Base-by-base conservation (phyloP, 805 yeast genomes). In the Barnettozyma salicaria region DNA sequence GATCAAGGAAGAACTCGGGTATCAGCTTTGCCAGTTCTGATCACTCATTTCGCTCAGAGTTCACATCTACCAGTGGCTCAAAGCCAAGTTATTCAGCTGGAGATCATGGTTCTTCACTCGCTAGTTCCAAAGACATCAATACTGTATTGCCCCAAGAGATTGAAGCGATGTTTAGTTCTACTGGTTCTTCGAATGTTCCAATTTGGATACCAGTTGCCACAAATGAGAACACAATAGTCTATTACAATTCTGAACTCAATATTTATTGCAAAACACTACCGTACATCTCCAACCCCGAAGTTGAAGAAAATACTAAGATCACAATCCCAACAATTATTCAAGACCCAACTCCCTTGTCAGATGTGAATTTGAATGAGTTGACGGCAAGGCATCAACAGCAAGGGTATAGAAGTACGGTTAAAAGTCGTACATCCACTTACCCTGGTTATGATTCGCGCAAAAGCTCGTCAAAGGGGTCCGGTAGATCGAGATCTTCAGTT, bases 151-250 rank as follows among this genome's bases (percentile, higher is more conserved):
- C 63, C 3, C 61, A 59, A 36, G 68, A 63, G 36, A 62, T 59
- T 3, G 66, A 64, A 40, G 56, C 60, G 44, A 54, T 62, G 22
- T 55, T 62, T 37, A 56, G 52, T 36, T 58, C 65, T 25, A 42
- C 59, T 13, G 61, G 61, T 17, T 49, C 56, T 3, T 48, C 60
- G 3, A 50, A 52, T 10, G 57, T 59, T 4, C 73, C 76, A 0
- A 56, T 72, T 12, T 82, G 90, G 89, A 56, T 78, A 0, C 82
- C 87, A 0, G 68, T 72, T 32, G 59, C 72, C n/a, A 71, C 80
- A 1, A 63, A 66, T 10, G 70, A 67, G 35, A 80, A 77, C 16
- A 70, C 70, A 34, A 55, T 78, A 12, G 59, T 80, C 7, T 83
- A 68, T 57, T 78, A 74, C 56, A 76, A 79, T 49, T 71, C 76